Base-by-base conservation (phyloP, 148 eudicot species). In the Rhododendron simsii region DNA sequence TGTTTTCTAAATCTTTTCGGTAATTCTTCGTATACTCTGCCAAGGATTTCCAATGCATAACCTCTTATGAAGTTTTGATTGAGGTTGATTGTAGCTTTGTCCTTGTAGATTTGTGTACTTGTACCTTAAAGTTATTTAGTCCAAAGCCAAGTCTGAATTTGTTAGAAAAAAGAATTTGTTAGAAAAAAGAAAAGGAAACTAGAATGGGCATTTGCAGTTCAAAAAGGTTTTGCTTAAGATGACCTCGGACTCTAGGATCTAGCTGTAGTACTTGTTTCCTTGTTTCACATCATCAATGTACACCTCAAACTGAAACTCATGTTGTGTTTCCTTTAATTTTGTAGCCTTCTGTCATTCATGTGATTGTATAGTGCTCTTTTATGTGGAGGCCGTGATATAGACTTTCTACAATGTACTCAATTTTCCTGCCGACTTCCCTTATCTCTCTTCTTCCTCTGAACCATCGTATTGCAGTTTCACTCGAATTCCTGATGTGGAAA, bases 401-500 rank as follows among this genome's bases (percentile, higher is more conserved):
- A 80, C 20, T 33, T 80, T 15, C 21, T 55, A 13, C 47, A 26
- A 45, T 45, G 48, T 7, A 44, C 55, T 8, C 26, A 23, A 78
- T 30, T 48, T 47, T 45, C 57, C 18, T n/a, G 1, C 37, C 20
- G 14, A 78, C 18, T 78, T 47, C 26, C 57, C 16, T 47, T 47
- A 21, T 53, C 30, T 18, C 82, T 80, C 18, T 51, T 59, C 79
- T 30, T 51, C 33, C 76, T 67, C 23, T 84, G 18, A 75, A 51
- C 9, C 75, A 83, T 39, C 4, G 37, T 81, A 63, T 86, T 87
- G 71, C 94, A 89, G 93, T 86, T 88, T 80, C 86, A 71, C 80
- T 76, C 84, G 89, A 84, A 89, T 67, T 78, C 59, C 91, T 57
- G 89, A 87, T 82, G 81, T 74, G 41, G 98, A 95, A 89, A 89